Conservation (phyloP, 257 asterid species). For the Scutellaria minor region DNA sequence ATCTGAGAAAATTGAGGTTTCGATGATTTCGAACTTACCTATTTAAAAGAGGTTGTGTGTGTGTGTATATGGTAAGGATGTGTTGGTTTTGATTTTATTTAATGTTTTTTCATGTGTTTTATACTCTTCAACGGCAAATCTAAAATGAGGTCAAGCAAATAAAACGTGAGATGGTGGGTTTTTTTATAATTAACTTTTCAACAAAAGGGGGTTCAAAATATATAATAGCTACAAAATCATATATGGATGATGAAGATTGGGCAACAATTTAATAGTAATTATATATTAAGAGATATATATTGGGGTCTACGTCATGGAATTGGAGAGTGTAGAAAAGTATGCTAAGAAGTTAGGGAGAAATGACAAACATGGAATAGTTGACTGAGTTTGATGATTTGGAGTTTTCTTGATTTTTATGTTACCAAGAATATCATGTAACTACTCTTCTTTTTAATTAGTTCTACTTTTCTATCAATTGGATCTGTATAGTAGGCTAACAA, state of each 20-base stretch:
- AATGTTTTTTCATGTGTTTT: constrained; percentile 41
- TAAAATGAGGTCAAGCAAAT: constrained; percentile 47
- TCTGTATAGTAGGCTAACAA: not conserved
- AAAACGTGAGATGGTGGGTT: constrained; percentile 52
- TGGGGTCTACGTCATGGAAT: constrained; percentile 34
- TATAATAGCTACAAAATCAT: constrained; percentile 21
- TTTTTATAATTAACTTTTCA: constrained; percentile 24
- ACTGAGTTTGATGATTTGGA: constrained; percentile 38
- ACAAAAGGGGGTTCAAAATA: constrained; percentile 29
- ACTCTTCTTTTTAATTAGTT: constrained; percentile 11
- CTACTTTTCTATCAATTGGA: constrained; percentile 4
- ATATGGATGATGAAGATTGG: constrained; percentile 35
- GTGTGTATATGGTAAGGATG: not conserved
- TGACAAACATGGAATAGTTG: constrained; percentile 47
- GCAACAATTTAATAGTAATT: constrained; percentile 16
- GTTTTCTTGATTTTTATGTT: constrained; percentile 16
- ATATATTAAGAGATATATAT: not conserved
- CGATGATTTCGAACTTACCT: not conserved
- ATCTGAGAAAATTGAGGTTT: constrained; percentile 15
- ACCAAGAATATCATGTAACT: constrained; percentile 1
- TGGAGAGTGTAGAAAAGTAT: constrained; percentile 35
- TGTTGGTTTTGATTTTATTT: not conserved
- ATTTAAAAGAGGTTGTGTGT: not conserved
- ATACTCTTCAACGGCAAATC: constrained; percentile 51
- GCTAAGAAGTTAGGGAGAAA: constrained; percentile 40